Evolutionary conservation across 139 green algal genomes (phyloP), one percentile per base, ranked within the genome.

Genomic region (Dunaliella primolecta): DNA sequence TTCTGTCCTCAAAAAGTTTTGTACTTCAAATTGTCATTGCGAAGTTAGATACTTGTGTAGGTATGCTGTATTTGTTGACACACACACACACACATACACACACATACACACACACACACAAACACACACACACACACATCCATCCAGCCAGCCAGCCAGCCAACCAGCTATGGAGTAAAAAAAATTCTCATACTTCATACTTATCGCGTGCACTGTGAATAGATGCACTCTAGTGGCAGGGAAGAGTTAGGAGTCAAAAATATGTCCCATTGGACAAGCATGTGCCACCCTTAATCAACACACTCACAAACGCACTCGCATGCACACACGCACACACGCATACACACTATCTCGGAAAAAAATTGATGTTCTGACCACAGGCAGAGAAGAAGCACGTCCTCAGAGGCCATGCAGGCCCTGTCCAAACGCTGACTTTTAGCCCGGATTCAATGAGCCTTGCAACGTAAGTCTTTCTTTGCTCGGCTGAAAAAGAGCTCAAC

Each of bases 341-440:
- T 15, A 64, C 46, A 64, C 46, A 64, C 46, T 25, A 7, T 25
- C 46, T 25, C 46, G 15, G 7, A 64, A 7, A 64, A n/a, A n/a
- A n/a, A n/a, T n/a, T n/a, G n/a, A n/a, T n/a, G n/a, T n/a, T n/a
- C 46, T 64, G 46, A 7, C 46, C 24, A 35, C 78, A 72, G 78
- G 32, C 55, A 2, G 86, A 89, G 64, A 82, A 82, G 86, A 91
- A 89, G 83, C 85, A 89, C 70, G 72, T 85, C 1, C 85, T 91
- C 21, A 89, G 86, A 33, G 88, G 88, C 25, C 88, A 91, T 81
- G 88, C 85, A 2, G 88, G 87, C 33, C 31, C 83, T 15, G 82
- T 89, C 25, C 81, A 70, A 38, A 80, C 78, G 33, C 36, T 91
- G 2, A 76, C 64, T 36, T 91, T 91, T 46, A 89, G 85, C 2